A percentile compares a stretch with the other conserved stretches of the same genome.
Conservation (phyloP, 2,329 filamentous ascomycete genomes). For the Penicillium verrucosum region DNA sequence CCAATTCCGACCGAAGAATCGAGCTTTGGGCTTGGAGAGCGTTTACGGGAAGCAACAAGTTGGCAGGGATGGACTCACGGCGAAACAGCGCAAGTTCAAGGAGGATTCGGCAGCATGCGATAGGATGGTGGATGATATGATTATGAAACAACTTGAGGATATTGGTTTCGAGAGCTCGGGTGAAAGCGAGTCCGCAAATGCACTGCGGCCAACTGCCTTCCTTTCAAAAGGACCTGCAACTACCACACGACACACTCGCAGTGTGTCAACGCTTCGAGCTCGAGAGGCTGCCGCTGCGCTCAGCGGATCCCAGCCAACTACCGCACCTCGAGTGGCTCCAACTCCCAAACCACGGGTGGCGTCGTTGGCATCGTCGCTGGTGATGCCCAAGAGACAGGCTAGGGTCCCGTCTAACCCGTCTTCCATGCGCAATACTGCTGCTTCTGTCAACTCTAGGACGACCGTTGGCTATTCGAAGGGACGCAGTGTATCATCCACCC, state of each 20-base stretch:
- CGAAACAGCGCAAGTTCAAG: slow-evolving; percentile 67
- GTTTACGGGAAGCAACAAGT: slow-evolving; percentile 49
- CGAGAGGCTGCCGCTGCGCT: slow-evolving; percentile 43
- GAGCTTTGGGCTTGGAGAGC: slow-evolving; percentile 51
- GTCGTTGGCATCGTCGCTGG: slow-evolving; percentile 28
- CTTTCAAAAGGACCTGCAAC: slow-evolving; percentile 24
- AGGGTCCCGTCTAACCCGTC: slow-evolving; percentile 49
- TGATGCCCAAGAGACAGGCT: slow-evolving; percentile 44
- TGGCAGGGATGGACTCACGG: slow-evolving; percentile 58
- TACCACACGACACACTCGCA: slow-evolving; percentile 23
- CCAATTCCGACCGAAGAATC: slow-evolving; percentile 53
- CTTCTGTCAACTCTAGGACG: slow-evolving; percentile 68
- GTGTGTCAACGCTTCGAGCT: slow-evolving; percentile 40
- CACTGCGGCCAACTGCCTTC: slow-evolving; percentile 26
- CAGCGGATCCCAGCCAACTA: slow-evolving; percentile 30
- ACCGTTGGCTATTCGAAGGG: slow-evolving; percentile 86
- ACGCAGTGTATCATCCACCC: slow-evolving; percentile 43
- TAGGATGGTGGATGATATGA: slow-evolving; percentile 63
- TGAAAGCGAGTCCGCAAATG: slow-evolving; percentile 44
- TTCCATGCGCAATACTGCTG: slow-evolving; percentile 57
- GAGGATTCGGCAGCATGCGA: slow-evolving; percentile 61
- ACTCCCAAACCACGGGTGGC: slow-evolving; percentile 38
- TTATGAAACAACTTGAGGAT: slow-evolving; percentile 63
- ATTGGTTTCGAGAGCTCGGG: slow-evolving; percentile 60
- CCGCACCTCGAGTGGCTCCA: slow-evolving; percentile 31